These are phyloP conservation scores for Myxozyma melibiosi DNA, from an alignment of 805 yeast genomes.

Conservation along the genomic window DNA sequence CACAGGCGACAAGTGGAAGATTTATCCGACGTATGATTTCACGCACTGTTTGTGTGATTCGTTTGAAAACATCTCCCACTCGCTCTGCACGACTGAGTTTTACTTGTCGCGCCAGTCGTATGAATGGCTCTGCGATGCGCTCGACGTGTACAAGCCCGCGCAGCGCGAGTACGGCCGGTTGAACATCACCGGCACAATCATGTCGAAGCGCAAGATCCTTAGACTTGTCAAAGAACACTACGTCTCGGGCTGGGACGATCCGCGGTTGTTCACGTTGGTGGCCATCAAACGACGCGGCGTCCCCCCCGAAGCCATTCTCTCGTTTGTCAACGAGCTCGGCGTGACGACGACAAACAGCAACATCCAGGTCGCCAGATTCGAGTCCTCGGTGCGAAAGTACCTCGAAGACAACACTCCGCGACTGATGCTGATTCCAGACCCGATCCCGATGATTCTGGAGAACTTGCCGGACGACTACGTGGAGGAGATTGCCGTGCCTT, in stretches of 20 bases:
- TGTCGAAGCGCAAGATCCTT: conserved; percentile 95
- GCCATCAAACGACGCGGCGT: conserved; percentile 96
- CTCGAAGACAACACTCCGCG: conserved; percentile 92
- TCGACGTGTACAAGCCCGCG: conserved; percentile 95
- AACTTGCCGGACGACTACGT: conserved; percentile 75
- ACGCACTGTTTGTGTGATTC: conserved; percentile 99
- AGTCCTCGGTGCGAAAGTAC: conserved; percentile 81
- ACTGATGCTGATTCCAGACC: conserved; percentile 88
- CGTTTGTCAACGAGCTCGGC: conserved; percentile 92
- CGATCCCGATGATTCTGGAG: conserved; percentile 78
- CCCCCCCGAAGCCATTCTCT: conserved; percentile 96
- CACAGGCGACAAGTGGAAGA: conserved; percentile 96
- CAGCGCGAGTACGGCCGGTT: conserved; percentile 98
- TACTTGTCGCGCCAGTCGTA: conserved; percentile 88
- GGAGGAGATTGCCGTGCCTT: conserved; percentile 76
- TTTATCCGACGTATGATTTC: conserved; percentile 97
- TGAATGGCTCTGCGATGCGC: conserved; percentile 97
- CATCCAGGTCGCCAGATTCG: conserved; percentile 88
- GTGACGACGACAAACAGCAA: conserved; percentile 93
- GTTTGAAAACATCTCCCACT: conserved; percentile 92
- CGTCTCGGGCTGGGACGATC: conserved; percentile 98
- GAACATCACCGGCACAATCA: conserved; percentile 88
- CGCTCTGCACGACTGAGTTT: conserved; percentile 95
- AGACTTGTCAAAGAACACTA: conserved; percentile 76
- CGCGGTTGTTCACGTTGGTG: conserved; percentile 91